Evolutionary conservation across 768 basidiomycete species (phyloP), one percentile per base, ranked within the genome.

Genomic region (Panaeolus papilionaceus): DNA sequence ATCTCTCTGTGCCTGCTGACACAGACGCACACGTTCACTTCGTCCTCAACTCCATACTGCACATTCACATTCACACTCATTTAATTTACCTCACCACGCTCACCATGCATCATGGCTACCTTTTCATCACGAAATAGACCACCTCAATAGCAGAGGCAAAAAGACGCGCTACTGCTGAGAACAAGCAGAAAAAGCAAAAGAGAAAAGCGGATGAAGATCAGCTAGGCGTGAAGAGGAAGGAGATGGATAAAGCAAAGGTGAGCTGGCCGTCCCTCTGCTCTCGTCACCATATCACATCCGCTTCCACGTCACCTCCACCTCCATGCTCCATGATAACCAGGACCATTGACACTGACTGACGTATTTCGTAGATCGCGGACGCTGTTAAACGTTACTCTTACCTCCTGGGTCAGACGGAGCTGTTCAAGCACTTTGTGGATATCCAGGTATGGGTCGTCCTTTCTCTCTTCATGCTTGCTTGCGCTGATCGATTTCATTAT

Each of bases 401-500:
- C 78, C 88, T 99, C n/a, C 86, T 99, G 1, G 98, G 98, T 8
- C 96, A 99, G 77, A 99, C 97, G 0, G 98, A 99, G 71, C 84
- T 99, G 20, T 99, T 99, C 84, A 95, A 95, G 72, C 97, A 99
- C 78, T 99, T 99, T 75, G 94, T 98, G 7, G 95, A 98, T 76
- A 91, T 98, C 79, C 98, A 98, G 87, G 95, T 93, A 23, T 33
- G 83, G 37, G 14, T 40, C 12, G 38, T 33, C 16, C 33, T n/a
- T 51, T n/a, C 47, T 7, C 51, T 68, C 38, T 45, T 14, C 42
- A 47, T 23, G 20, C 1, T 28, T 3, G 20, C 6, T 10, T 28
- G 16, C 4, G 6, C 49, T 28, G 7, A 51, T 61, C 65, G 67
- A 44, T 26, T 38, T 7, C 11, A 39, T 40, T 72, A 18, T 76